Evolutionary conservation across 108 stramenopile species (phyloP).

Genomic region (Halocafeteria seosinensis): DNA sequence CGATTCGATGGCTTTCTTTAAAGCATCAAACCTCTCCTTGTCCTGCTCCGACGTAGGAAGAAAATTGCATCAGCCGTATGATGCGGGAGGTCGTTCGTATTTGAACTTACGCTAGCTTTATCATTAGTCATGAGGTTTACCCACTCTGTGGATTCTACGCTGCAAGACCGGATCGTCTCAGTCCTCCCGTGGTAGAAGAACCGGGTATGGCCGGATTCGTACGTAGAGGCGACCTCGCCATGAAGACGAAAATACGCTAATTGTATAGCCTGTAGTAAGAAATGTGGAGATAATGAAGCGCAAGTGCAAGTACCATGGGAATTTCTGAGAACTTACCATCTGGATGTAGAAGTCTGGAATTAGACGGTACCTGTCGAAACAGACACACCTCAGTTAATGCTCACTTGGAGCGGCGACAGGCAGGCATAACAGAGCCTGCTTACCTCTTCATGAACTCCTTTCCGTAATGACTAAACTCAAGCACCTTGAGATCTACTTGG

Average conservation of each 20-base stretch:
- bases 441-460: constrained; percentile 21
- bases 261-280: constrained; percentile 41
- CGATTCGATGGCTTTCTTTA: neutral
- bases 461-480: constrained; percentile 28
- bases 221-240: constrained; percentile 20
- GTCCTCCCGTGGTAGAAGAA: constrained; percentile 29
- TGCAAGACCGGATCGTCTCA: constrained; percentile 25
- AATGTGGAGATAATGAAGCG: too few relatives aligned
- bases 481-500: constrained; percentile 9
- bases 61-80: neutral
- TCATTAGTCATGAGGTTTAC: constrained; percentile 11
- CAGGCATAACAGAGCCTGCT: too few relatives aligned
- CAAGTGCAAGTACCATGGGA: too few relatives aligned
- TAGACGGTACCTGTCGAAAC: constrained; percentile 22
- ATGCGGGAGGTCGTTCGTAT: neutral
- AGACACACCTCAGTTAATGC: too few relatives aligned
- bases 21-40: neutral
- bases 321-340: too few relatives aligned
- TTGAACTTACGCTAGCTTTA: neutral
- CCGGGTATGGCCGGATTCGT: constrained; percentile 31
- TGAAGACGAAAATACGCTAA: constrained; percentile 27
- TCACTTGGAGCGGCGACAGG: too few relatives aligned
- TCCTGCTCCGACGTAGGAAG: neutral
- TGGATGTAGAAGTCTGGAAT: constrained; percentile 26
- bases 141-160: constrained; percentile 1